Conservation (phyloP, 2,329 filamentous ascomycete genomes). For the Trichoderma sp. region DNA sequence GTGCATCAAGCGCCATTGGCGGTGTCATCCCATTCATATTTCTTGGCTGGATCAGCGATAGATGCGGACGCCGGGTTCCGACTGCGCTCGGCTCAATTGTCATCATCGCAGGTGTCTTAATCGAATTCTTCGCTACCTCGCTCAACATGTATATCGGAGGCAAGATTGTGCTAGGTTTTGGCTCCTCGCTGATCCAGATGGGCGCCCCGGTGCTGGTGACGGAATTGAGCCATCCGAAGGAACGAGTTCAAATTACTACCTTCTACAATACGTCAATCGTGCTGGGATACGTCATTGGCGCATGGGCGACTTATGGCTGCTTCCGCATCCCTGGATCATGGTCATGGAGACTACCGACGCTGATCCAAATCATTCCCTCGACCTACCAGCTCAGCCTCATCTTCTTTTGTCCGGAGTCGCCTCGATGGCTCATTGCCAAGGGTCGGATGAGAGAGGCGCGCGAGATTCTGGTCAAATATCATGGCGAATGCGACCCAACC, state of each 20-base stretch:
- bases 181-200: conserved; percentile 40
- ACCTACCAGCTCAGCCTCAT: conserved; percentile 42
- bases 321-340: conserved; percentile 34
- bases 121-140: conserved; percentile 36
- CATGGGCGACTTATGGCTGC: conserved; percentile 38
- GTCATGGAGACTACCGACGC: conserved; percentile 52
- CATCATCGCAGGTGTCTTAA: conserved; percentile 37
- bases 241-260: conserved; percentile 38
- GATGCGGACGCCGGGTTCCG: conserved; percentile 34
- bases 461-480: conserved; percentile 50
- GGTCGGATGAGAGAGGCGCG: conserved; percentile 49
- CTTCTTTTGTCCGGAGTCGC: conserved; percentile 56
- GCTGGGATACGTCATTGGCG: conserved; percentile 37
- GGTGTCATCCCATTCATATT: conserved; percentile 38
- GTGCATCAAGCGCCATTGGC: conserved; percentile 40
- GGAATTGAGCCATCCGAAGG: conserved; percentile 42
- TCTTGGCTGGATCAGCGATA: conserved; percentile 37
- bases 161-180: conserved; percentile 38
- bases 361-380: conserved; percentile 49
- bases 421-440: conserved; percentile 55
- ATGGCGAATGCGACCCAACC: conserved; percentile 45
- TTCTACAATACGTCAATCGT: conserved; percentile 43
- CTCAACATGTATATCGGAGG: conserved; percentile 40
- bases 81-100: conserved; percentile 39
- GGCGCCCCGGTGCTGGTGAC: conserved; percentile 43